Conservation (phyloP, 345 rosid genomes). For the Limnanthes douglasii region DNA sequence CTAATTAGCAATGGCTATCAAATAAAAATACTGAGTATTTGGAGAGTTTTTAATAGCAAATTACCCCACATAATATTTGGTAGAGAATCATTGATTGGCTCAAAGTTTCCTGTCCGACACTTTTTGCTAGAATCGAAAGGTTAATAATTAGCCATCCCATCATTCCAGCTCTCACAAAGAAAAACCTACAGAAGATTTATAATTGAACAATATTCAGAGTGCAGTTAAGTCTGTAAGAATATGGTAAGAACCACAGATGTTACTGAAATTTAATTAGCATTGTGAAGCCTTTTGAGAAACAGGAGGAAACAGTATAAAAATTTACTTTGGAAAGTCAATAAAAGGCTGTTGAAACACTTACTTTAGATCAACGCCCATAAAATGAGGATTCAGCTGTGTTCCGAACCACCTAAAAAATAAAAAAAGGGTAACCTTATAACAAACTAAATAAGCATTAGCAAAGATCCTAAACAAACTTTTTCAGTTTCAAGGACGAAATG, state of each 20-base stretch:
- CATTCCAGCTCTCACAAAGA: constrained; percentile 97
- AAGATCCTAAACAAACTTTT: constrained; percentile 4
- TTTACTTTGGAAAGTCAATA: no score
- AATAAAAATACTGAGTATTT: no score
- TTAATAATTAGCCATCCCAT: constrained; percentile 96
- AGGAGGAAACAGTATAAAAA: no score
- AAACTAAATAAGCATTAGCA: constrained; percentile 1
- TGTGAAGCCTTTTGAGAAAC: no score
- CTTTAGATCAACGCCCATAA: constrained; percentile 83
- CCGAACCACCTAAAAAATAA: constrained; percentile 79
- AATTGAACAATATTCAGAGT: no score
- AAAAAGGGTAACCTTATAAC: constrained; percentile 4
- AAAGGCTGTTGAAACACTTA: constrained; percentile 20
- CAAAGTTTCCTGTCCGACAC: constrained; percentile 34
- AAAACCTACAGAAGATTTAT: constrained; percentile 41
- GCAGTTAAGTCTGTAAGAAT: no score
- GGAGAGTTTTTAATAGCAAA: no score
- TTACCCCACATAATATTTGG: constrained; percentile 68
- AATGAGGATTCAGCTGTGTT: constrained; percentile 74
- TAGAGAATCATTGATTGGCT: constrained; percentile 71
- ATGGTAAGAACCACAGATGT: no score
- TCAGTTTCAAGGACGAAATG: background rate
- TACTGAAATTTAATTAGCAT: no score
- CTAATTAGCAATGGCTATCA: constrained; percentile 7
- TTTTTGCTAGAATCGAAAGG: constrained; percentile 67